A percentile compares a stretch with the other conserved stretches of the same genome.
phyloP scores from a whole-genome alignment of 371 early-diverging fungal genomes.

The Mucor ambiguus region DNA sequence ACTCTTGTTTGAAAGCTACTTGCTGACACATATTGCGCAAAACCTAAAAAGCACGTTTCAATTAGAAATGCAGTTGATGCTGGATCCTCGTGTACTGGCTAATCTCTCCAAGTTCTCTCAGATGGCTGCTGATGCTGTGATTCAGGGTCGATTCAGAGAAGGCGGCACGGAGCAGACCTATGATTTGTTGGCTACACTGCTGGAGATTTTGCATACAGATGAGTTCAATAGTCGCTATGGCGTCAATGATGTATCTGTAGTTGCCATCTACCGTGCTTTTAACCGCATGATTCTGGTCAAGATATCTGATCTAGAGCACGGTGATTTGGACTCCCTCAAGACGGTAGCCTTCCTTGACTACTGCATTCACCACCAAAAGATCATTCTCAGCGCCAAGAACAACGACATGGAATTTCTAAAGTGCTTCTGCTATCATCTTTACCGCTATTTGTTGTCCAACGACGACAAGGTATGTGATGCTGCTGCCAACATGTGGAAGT shows the following conservation, averaged over 20 bases:
- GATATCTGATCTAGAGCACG: slow-evolving; percentile 50
- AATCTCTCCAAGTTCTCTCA: slow-evolving; percentile 64
- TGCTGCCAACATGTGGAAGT: slow-evolving; percentile 63
- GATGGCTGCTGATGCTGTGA: slow-evolving; percentile 68
- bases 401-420: slow-evolving; percentile 68
- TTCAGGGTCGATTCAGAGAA: slow-evolving; percentile 55
- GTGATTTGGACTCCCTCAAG: slow-evolving; percentile 30
- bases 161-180: slow-evolving; percentile 60
- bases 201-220: slow-evolving; percentile 51
- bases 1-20: slow-evolving; percentile 55
- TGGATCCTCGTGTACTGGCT: slow-evolving; percentile 46
- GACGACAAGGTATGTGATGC: slow-evolving; percentile 49
- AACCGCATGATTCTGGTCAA: slow-evolving; percentile 65
- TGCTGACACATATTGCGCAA: slow-evolving; percentile 60
- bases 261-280: slow-evolving; percentile 49
- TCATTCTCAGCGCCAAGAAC: slow-evolving; percentile 60
- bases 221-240: slow-evolving; percentile 29
- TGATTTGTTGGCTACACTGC: slow-evolving; percentile 58
- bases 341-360: slow-evolving; percentile 59
- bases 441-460: slow-evolving; percentile 50
- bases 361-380: slow-evolving; percentile 70
- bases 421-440: slow-evolving; percentile 68
- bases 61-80: slow-evolving; percentile 42
- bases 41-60: slow-evolving; percentile 58
- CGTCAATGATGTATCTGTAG: slow-evolving; percentile 22